Base-by-base conservation (phyloP, 2,329 filamentous ascomycete genomes). In the Didymella lethalis region DNA sequence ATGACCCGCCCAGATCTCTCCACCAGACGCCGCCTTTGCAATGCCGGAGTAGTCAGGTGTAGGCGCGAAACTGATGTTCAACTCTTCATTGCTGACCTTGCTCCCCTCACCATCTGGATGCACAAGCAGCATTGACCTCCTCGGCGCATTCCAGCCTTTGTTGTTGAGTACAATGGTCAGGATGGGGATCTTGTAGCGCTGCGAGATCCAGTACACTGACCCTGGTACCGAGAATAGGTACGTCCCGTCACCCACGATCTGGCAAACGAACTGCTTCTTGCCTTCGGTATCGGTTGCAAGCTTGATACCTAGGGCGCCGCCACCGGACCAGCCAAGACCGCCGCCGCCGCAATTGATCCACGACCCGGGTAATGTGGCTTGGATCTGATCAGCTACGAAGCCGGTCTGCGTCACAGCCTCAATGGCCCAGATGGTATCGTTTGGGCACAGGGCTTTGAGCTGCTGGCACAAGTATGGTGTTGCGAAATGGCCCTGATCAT, bases 321-420 rank as follows among this genome's bases (percentile, higher is more conserved):
- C 91, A 14, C 90, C 91, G 11, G 87, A 90, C 91, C 91, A 94
- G 2, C 91, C 91, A 0, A 94, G 85, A 2, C 91, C 91, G 14
- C 90, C 91, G 0, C 89, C 91, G 1, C 91, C 91, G 71, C 90
- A 93, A 74, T 93, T 93, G 69, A 94, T 86, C 89, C 89, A 93
- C 0, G 86, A 87, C 0, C 90, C 90, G 0, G 91, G 90, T 0
- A 86, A 70, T 0, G 83, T 87, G 2, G 87, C 84, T 67, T 88
- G 87, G 7, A 95, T 78, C 64, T 93, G 90, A 64, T 95, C 90
- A 26, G 86, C 83, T 0, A 93, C 87, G 28, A 87, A 84, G 0
- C 75, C 76, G 0, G 88, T 87, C 57, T 90, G 87, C 0, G 91
- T 95, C 0, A 95, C 91, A 0, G 91, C 88, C 77, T 95, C 91